These are phyloP conservation scores for Punica granatum DNA, from an alignment of 345 rosid species.

Conservation along the genomic window DNA sequence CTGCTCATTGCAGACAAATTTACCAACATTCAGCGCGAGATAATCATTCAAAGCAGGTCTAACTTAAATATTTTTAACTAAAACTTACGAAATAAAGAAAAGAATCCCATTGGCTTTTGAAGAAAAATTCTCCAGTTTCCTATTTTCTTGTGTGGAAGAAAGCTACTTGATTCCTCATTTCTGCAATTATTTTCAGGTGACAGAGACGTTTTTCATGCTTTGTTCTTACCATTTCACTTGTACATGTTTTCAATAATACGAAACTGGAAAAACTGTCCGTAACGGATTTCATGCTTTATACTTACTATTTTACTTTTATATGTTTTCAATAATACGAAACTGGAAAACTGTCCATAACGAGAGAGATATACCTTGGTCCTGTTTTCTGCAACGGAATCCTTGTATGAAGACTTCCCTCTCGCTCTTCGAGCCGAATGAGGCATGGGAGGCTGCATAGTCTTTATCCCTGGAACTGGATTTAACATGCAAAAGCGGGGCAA, in stretches of 20 bases:
- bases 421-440: conserved; percentile 34
- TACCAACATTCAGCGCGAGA: not conserved
- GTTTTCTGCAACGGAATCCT: conserved; percentile 19
- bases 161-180: no score
- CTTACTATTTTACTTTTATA: not conserved
- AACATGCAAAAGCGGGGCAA: conserved; percentile 61
- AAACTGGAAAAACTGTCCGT: no score
- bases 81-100: no score
- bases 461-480: conserved; percentile 53
- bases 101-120: no score
- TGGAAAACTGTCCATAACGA: not conserved
- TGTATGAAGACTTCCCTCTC: conserved; percentile 33
- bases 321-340: not conserved
- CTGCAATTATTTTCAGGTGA: no score
- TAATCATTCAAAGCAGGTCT: not conserved
- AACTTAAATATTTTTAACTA: not conserved
- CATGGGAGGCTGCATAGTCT: conserved; percentile 25
- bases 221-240: no score
- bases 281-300: no score
- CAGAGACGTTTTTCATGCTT: no score
- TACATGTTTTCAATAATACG: no score
- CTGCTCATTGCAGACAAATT: conserved; percentile 1
- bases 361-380: conserved; percentile 35
- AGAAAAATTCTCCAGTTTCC: not conserved
- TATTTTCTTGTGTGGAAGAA: not conserved